Conservation (phyloP, 1,284 basidiomycete species). For the Laetiporus sulphureus region DNA sequence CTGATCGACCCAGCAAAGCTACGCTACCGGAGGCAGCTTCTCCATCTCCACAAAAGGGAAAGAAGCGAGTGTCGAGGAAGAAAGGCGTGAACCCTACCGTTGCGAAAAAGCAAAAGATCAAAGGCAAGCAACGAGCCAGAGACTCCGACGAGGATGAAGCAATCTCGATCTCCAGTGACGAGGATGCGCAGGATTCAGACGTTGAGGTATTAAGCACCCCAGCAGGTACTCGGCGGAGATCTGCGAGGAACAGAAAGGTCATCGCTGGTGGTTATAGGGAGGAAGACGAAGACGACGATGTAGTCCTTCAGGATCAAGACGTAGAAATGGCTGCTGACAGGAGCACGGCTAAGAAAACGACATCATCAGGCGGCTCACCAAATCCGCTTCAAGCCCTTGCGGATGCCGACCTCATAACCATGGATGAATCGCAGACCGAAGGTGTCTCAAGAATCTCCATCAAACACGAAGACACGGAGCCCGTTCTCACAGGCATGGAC, state of each 20-base stretch:
- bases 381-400: slow-evolving; percentile 5
- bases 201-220: too few relatives aligned
- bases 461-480: slow-evolving; percentile 18
- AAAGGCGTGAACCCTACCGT: slow-evolving; percentile 14
- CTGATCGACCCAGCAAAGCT: slow-evolving; percentile 23
- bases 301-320: slow-evolving; percentile 6
- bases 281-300: slow-evolving; percentile 13
- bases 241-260: slow-evolving; percentile 16
- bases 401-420: slow-evolving; percentile 8
- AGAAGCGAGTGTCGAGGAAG: slow-evolving; percentile 13
- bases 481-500: slow-evolving; percentile 7
- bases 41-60: slow-evolving; percentile 13
- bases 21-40: slow-evolving; percentile 6
- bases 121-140: slow-evolving; percentile 31
- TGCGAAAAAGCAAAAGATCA: slow-evolving; percentile 22
- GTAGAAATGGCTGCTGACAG: slow-evolving; percentile 5
- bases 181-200: too few relatives aligned
- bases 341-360: neutral
- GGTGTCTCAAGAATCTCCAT: slow-evolving; percentile 5
- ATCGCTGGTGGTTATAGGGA: slow-evolving; percentile 20
- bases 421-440: slow-evolving; percentile 13
- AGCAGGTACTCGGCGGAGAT: slow-evolving; percentile 17
- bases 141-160: slow-evolving; percentile 19
- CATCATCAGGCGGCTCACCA: neutral
- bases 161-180: slow-evolving; percentile 19